phyloP scores from a whole-genome alignment of 805 yeast species.

The Blastobotrys mokoenaii region DNA sequence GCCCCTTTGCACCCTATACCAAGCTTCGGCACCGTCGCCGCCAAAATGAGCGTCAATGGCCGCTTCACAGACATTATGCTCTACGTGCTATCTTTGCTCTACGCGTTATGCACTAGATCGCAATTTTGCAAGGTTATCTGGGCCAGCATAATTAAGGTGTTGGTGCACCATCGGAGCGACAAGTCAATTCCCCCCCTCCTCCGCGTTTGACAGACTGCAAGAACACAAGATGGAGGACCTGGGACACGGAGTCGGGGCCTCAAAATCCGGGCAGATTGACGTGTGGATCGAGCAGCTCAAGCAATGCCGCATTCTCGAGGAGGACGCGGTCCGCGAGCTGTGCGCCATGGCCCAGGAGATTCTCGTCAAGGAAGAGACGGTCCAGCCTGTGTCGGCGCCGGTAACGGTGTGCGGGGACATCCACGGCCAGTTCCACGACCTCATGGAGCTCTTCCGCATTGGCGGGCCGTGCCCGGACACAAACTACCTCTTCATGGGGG shows the following conservation, averaged over 20 bases:
- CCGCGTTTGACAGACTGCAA: too few species aligned
- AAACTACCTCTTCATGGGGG: slow-evolving; percentile 83
- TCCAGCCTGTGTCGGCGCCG: slow-evolving; percentile 91
- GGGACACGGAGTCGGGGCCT: too few species aligned
- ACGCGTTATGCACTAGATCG: too few species aligned
- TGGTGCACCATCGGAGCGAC: too few species aligned
- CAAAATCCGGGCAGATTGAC: slow-evolving; percentile 47
- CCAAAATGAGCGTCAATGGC: slow-evolving; percentile 59
- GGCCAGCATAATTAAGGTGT: too few species aligned
- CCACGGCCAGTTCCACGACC: slow-evolving; percentile 93
- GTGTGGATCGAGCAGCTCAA: slow-evolving; percentile 77
- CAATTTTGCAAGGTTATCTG: too few species aligned
- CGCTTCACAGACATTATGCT: neutral
- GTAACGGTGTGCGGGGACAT: slow-evolving; percentile 96
- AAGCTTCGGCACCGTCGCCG: slow-evolving; percentile 67
- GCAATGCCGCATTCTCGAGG: slow-evolving; percentile 73
- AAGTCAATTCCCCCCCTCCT: too few species aligned
- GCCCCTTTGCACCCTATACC: slow-evolving; percentile 82
- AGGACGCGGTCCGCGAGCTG: slow-evolving; percentile 66
- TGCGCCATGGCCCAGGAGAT: slow-evolving; percentile 84
- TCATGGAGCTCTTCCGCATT: slow-evolving; percentile 85
- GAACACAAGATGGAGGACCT: too few species aligned
- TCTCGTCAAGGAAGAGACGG: slow-evolving; percentile 76
- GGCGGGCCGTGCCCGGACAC: slow-evolving; percentile 94
- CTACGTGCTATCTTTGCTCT: too few species aligned